Evolutionary conservation across 1,284 basidiomycete species (phyloP).

Genomic region (Cutaneotrichosporon mucoides): DNA sequence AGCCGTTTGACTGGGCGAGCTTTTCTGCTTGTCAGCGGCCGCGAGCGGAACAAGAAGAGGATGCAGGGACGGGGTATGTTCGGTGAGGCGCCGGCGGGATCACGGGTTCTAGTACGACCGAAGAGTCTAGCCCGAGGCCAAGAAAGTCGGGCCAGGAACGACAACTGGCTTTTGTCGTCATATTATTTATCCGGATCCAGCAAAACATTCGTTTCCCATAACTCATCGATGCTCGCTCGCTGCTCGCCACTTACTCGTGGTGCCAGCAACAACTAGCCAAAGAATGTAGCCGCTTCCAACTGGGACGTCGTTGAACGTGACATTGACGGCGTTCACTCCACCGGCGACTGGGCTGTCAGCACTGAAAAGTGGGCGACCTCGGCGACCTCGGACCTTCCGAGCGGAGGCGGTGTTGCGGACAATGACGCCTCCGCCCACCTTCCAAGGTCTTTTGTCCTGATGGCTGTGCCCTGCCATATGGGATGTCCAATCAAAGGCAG

Average conservation of each 20-base stretch:
- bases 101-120: no score
- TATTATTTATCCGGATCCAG: no score
- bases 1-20: slow-evolving; percentile 54
- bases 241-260: not conserved
- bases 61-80: no score
- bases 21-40: slow-evolving; percentile 77
- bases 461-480: no score
- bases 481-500: not conserved
- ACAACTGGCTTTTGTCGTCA: no score
- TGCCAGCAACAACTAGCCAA: slow-evolving; percentile 5
- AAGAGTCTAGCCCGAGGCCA: no score
- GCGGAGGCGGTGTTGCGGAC: not conserved
- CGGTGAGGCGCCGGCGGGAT: no score
- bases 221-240: not conserved
- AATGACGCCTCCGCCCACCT: no score
- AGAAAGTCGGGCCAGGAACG: no score
- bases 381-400: not conserved
- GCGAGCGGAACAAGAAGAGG: slow-evolving; percentile 54
- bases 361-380: not conserved
- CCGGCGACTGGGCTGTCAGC: slow-evolving; percentile 6
- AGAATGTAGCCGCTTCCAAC: slow-evolving; percentile 13
- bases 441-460: not conserved
- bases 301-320: slow-evolving; percentile 5
- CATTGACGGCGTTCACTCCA: slow-evolving; percentile 6
- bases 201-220: not conserved